Base-by-base conservation (phyloP, 2,329 filamentous ascomycete species). In the Coniella lustricola region DNA sequence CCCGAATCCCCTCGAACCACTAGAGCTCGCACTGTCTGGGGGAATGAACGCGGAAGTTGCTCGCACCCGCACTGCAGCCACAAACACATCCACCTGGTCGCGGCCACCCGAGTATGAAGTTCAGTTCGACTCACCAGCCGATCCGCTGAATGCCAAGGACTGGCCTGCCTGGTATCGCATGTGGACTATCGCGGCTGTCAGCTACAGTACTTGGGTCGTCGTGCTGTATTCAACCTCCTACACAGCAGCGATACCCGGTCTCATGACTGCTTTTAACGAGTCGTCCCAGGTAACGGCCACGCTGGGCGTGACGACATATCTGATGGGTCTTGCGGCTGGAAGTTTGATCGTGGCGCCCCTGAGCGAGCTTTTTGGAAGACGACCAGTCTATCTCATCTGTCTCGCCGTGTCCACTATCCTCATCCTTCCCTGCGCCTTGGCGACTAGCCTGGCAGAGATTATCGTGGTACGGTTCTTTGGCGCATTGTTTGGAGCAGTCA, bases 141-240 rank as follows among this genome's bases (percentile, higher is more conserved):
- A 85, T 57, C 69, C 71, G 2, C 70, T 73, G 3, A 83, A 89
- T 58, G 85, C 87, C 0, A 72, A 75, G 49, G 83, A 85, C 60
- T 90, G 86, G 85, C 65, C 79, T 0, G 59, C 82, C 29, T 73
- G 67, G 58, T 66, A 66, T 57, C 58, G 68, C 51, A 47, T 56
- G 12, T 72, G 63, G 61, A 56, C 60, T 13, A 58, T 70, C n/a
- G 59, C 67, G 64, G 66, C 51, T 35, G 64, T 72, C n/a, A 67
- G 65, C 35, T 73, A 60, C 55, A 62, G 66, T 3, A 69, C 67
- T 1, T 72, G 69, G 70, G 64, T 66, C 2, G 60, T 71, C 3
- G 81, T 89, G 13, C 63, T 87, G 32, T 87, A 88, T 61, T 85
- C 80, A 34, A 90, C 87, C 0, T 82, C 77, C 44, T 91, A 90